A percentile compares a stretch with the other conserved stretches of the same genome.
Evolutionary conservation across 2,329 filamentous ascomycete genomes (phyloP).

Genomic region (Chrysoporthe cubensis): DNA sequence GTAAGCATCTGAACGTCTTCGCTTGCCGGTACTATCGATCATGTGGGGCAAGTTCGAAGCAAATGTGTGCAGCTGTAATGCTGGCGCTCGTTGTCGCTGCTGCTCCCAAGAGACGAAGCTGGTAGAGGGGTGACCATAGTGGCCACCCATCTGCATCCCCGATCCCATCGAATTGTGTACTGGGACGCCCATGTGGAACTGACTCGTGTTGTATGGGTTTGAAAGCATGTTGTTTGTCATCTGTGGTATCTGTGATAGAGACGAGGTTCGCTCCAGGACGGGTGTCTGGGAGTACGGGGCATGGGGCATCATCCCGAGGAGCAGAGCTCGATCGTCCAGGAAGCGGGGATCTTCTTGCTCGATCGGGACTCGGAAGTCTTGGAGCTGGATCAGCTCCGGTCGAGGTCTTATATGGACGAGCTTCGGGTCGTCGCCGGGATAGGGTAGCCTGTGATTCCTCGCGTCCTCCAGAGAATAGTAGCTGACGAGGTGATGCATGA

Average conservation of each 20-base stretch:
- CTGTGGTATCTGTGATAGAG: conserved; percentile 24
- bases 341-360: conserved; percentile 57
- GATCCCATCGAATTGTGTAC: conserved; percentile 16
- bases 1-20: conserved; percentile 24
- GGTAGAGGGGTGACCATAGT: conserved; percentile 12
- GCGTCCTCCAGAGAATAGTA: conserved; percentile 87
- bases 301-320: conserved; percentile 22
- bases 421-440: conserved; percentile 59
- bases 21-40: conserved; percentile 20
- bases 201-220: conserved; percentile 20
- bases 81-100: conserved; percentile 16
- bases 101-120: conserved; percentile 22
- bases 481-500: conserved; percentile 83
- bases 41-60: conserved; percentile 11
- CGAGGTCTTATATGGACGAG: conserved; percentile 59
- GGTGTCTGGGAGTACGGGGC: conserved; percentile 8
- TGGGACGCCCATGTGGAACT: conserved; percentile 23
- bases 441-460: conserved; percentile 59
- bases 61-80: conserved; percentile 20
- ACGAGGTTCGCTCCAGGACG: conserved; percentile 22
- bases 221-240: conserved; percentile 20
- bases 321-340: conserved; percentile 28
- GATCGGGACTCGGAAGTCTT: conserved; percentile 69
- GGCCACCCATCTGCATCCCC: conserved; percentile 15
- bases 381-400: conserved; percentile 59